These are phyloP conservation scores for Botryotinia convoluta DNA, from an alignment of 2,329 filamentous ascomycete genomes.

Conservation along the genomic window DNA sequence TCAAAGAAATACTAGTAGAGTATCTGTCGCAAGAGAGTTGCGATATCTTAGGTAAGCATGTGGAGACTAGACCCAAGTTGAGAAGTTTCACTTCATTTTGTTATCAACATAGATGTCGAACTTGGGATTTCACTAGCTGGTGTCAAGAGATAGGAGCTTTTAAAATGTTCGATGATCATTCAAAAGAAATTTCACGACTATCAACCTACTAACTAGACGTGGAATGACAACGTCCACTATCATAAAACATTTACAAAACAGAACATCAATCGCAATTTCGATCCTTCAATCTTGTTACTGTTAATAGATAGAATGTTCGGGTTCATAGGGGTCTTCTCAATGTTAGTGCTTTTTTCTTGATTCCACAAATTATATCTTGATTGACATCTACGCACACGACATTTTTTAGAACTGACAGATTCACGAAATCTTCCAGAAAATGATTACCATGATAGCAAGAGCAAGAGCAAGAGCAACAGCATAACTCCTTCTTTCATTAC, in stretches of 20 bases:
- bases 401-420: neutral
- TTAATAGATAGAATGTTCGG: neutral
- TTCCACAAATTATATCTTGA: neutral
- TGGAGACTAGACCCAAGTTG: neutral
- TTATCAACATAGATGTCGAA: neutral
- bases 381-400: neutral
- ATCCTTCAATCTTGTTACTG: neutral
- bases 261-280: neutral
- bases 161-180: neutral
- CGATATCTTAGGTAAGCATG: neutral
- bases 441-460: neutral
- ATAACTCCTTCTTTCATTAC: neutral
- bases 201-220: neutral
- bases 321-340: neutral
- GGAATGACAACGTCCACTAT: neutral
- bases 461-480: neutral
- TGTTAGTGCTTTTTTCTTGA: neutral
- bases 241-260: neutral
- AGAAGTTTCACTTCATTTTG: neutral
- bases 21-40: neutral
- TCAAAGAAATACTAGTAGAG: neutral
- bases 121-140: neutral
- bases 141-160: neutral
- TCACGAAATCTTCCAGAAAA: neutral
- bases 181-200: neutral